A percentile compares a stretch with the other conserved stretches of the same genome.
Conservation (phyloP, 306 rosid species). For the Gleditsia sinensis region DNA sequence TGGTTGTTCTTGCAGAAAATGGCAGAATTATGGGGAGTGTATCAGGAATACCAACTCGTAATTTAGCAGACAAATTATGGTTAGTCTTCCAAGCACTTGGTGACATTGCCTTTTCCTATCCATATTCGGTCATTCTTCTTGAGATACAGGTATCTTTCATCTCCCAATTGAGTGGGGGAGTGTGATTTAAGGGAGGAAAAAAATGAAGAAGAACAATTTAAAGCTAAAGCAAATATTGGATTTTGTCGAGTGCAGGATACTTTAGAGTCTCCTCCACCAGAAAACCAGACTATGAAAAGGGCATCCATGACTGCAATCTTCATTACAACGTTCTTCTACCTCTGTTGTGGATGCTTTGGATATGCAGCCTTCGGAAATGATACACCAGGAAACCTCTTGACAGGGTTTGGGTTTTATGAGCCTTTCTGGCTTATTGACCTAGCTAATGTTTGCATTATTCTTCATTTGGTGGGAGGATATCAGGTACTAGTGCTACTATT, state of each 20-base stretch:
- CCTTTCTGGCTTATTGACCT: conserved; percentile 84
- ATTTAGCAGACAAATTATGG: conserved; percentile 57
- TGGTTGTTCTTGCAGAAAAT: conserved; percentile 58
- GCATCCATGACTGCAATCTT: conserved; percentile 64
- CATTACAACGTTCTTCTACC: conserved; percentile 84
- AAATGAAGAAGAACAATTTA: neutral
- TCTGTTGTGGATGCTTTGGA: conserved; percentile 91
- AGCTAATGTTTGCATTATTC: conserved; percentile 76
- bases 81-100: conserved; percentile 76
- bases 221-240: conserved; percentile 22
- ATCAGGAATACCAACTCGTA: conserved; percentile 56
- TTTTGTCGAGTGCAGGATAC: conserved; percentile 65
- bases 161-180: neutral
- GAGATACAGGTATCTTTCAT: conserved; percentile 71
- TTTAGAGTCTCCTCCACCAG: conserved; percentile 78
- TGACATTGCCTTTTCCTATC: conserved; percentile 82
- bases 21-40: conserved; percentile 71
- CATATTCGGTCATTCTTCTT: conserved; percentile 70
- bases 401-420: conserved; percentile 79
- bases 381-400: conserved; percentile 87
- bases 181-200: neutral
- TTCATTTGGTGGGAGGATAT: conserved; percentile 88
- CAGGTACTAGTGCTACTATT: conserved; percentile 55
- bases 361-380: conserved; percentile 84
- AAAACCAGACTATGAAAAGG: conserved; percentile 81